Base-by-base conservation (phyloP, 2,329 filamentous ascomycete species). In the Exophiala calicioides region DNA sequence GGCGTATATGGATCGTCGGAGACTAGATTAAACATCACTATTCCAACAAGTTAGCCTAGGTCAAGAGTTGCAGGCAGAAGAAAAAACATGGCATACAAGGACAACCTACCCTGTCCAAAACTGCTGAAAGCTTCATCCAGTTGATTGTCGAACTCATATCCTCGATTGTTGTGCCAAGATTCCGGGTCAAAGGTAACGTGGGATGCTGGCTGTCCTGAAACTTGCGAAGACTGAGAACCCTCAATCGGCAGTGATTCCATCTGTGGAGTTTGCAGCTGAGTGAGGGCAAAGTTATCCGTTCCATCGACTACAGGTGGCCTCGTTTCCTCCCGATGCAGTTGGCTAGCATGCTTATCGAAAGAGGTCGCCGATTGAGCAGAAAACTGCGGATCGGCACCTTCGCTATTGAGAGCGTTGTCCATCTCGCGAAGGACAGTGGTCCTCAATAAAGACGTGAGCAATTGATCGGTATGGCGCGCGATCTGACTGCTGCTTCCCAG, bases 361-460 rank as follows among this genome's bases (percentile, higher is more conserved):
- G 7, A 7, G 12, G 24, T 12, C 24, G 24, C 12, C 12, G 24
- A 27, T 27, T 27, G 24, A 7, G 24, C 24, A 12, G 24, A 7
- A 7, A 27, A 7, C 7, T 12, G 7, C 7, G 24, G 12, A 12
- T 7, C 12, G 24, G 24, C 7, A 27, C 24, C 24, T 27, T 27
- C 7, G 24, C 12, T 27, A 12, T 27, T 32, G n/a, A 52, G 13
- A 21, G 48, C 48, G 36, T 43, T 52, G 9, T 50, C 50, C 45
- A 57, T 57, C 40, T 60, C 58, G 8, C 53, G 55, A 20, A 58
- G 45, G 31, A 58, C 45, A 3, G 55, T 59, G 1, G 58, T 56
- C 41, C 59, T 58, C 38, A 62, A 47, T n/a, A 63, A 47, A 13
- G 56, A 54, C 2, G 58, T 63, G 18, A 63, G 44, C 27, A 62